Evolutionary conservation across 805 yeast species (phyloP).

Genomic region (Saccharomycopsis malanga): DNA sequence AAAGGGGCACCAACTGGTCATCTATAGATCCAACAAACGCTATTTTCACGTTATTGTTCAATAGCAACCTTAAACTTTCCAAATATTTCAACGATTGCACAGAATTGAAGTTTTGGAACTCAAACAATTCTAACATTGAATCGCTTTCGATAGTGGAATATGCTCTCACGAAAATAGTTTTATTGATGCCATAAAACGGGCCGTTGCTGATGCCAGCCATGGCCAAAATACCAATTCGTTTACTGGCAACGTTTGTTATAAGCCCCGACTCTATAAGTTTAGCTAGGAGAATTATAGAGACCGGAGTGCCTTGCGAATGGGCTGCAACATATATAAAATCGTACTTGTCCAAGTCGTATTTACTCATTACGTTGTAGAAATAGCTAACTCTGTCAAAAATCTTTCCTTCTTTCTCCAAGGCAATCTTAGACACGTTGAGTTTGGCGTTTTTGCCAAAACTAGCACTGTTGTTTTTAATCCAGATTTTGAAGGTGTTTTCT

Average conservation of each 20-base stretch:
- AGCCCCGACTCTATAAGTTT: conserved; percentile 57
- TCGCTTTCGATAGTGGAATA: conserved; percentile 87
- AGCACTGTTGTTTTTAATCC: conserved; percentile 39
- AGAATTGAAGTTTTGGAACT: conserved; percentile 72
- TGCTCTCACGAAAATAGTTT: conserved; percentile 74
- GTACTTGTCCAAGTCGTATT: conserved; percentile 45
- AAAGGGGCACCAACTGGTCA: conserved; percentile 90
- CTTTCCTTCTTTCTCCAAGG: conserved; percentile 90
- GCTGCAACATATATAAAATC: conserved; percentile 89
- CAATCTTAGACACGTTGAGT: conserved; percentile 75
- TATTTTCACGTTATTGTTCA: conserved; percentile 66
- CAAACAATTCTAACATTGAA: conserved; percentile 78
- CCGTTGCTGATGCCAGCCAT: conserved; percentile 97
- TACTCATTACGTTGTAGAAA: conserved; percentile 60
- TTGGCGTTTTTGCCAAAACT: conserved; percentile 27
- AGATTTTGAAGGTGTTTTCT: conserved; percentile 63
- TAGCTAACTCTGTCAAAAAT: conserved; percentile 79
- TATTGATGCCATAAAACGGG: conserved; percentile 87
- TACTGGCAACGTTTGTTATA: conserved; percentile 31
- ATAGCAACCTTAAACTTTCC: conserved; percentile 56
- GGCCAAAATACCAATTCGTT: conserved; percentile 64
- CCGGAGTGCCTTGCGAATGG: conserved; percentile 96
- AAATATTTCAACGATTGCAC: conserved; percentile 64
- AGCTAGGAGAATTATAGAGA: conserved; percentile 72
- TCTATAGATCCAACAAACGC: conserved; percentile 84